Evolutionary conservation across 768 basidiomycete species (phyloP).

Genomic region (Leucosporidium creatinivorum): DNA sequence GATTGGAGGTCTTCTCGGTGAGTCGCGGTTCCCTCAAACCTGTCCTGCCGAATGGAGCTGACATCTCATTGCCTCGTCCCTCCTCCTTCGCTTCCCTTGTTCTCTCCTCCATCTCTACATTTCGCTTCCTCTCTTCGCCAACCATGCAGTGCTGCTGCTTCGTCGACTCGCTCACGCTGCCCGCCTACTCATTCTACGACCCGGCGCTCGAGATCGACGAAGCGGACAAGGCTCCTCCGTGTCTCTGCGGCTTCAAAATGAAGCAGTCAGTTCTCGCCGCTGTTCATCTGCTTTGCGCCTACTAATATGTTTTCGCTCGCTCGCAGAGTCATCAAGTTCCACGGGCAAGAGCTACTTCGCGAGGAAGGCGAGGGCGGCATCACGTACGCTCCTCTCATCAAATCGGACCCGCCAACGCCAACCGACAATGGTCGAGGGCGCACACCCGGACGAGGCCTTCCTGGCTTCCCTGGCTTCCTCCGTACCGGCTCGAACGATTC

Average conservation of each 20-base stretch:
- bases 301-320: too few relatives aligned
- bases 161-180: constrained; percentile 30
- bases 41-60: too few relatives aligned
- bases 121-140: background rate
- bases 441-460: too few relatives aligned
- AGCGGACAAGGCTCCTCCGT: background rate
- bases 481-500: too few relatives aligned
- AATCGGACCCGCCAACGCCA: background rate
- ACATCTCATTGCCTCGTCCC: too few relatives aligned
- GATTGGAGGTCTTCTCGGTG: constrained; percentile 22
- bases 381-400: background rate
- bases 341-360: background rate
- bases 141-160: constrained; percentile 31
- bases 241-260: background rate
- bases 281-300: too few relatives aligned
- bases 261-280: too few relatives aligned
- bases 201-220: constrained; percentile 1
- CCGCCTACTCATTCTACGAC: constrained; percentile 28
- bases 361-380: background rate
- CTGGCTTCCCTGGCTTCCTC: too few relatives aligned
- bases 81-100: too few relatives aligned
- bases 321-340: background rate
- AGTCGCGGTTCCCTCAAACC: too few relatives aligned
- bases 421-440: background rate
- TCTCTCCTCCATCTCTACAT: background rate